A percentile compares a stretch with the other conserved stretches of the same genome.
Conservation (phyloP, 2,329 filamentous ascomycete species). For the Hymenoscyphus scutula region DNA sequence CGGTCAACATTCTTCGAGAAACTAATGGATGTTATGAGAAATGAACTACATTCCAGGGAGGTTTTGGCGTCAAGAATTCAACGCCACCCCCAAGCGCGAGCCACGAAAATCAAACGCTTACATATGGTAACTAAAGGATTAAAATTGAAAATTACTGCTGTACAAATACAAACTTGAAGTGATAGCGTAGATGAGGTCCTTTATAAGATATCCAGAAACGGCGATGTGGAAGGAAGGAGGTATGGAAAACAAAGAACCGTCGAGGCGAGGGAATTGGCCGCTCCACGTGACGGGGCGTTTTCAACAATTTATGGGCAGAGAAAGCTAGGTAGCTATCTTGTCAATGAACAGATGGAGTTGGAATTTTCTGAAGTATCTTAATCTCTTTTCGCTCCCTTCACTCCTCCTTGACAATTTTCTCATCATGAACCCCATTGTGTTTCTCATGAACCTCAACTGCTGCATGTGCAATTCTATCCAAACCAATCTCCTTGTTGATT, state of each 20-base stretch:
- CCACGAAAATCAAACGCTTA: not conserved
- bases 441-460: conserved; percentile 1
- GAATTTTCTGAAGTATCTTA: not conserved
- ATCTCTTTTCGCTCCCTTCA: not conserved
- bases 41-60: conserved; percentile 10
- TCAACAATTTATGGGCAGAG: not conserved
- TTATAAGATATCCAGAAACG: not conserved
- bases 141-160: not conserved
- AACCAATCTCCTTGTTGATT: conserved; percentile 68
- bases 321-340: not conserved
- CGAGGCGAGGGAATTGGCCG: not conserved
- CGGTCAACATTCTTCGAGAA: conserved; percentile 10
- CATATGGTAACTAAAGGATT: not conserved
- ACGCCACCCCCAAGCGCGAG: not conserved
- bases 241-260: not conserved
- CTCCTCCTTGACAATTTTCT: conserved; percentile 9
- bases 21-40: conserved; percentile 7
- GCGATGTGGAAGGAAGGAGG: not conserved
- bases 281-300: not conserved
- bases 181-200: not conserved
- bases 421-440: not conserved
- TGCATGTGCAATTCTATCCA: conserved; percentile 39
- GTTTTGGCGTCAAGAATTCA: not conserved
- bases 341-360: not conserved
- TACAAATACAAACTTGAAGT: not conserved